Conservation (phyloP, 257 asterid species). For the Salvia splendens region DNA sequence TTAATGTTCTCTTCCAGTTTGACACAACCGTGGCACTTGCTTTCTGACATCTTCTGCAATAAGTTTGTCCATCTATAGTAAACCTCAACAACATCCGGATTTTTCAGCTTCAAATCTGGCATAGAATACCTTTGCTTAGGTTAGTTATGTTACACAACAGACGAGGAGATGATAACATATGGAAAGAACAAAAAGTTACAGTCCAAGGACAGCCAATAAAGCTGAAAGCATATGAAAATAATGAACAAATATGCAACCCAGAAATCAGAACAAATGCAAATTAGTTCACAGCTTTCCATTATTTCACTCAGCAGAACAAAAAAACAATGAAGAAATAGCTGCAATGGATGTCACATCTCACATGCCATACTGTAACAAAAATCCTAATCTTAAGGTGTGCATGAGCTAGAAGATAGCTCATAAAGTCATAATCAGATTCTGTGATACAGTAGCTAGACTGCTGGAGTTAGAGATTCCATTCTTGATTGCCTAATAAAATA, state of each 20-base stretch:
- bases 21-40: conserved; percentile 88
- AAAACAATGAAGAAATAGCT: conserved; percentile 13
- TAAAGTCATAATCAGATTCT: not conserved
- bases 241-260: conserved; percentile 20
- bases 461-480: too few relatives aligned
- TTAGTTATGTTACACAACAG: conserved; percentile 30
- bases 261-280: conserved; percentile 6
- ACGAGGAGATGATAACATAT: conserved; percentile 24
- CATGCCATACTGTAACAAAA: not conserved
- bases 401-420: conserved; percentile 12
- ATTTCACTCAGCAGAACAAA: conserved; percentile 7
- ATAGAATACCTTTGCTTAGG: conserved; percentile 29
- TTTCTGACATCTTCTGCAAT: conserved; percentile 83
- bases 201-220: conserved; percentile 18
- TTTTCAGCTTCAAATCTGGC: conserved; percentile 88
- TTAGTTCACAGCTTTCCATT: not conserved
- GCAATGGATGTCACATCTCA: not conserved
- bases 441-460: not conserved
- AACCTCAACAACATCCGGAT: conserved; percentile 57
- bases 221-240: conserved; percentile 13
- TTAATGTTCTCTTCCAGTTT: conserved; percentile 80
- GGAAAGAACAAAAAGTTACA: conserved; percentile 20
- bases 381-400: not conserved
- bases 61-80: conserved; percentile 68
- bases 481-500: not conserved